These are phyloP conservation scores for Pythium aristosporum DNA, from an alignment of 352 stramenopile genomes.

Conservation along the genomic window DNA sequence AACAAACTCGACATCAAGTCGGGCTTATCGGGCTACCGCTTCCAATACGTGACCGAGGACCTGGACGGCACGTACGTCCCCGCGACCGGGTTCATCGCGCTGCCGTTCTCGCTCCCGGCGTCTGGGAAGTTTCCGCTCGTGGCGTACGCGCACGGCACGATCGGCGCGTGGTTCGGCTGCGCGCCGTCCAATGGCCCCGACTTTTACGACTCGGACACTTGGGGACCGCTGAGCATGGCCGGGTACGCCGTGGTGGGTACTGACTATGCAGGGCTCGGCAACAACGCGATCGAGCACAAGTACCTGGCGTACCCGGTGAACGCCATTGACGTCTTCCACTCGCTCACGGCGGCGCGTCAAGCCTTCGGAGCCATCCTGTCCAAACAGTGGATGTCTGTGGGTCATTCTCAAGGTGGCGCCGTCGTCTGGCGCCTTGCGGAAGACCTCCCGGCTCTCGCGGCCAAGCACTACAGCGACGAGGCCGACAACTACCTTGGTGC, in stretches of 20 bases:
- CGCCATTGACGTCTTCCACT: neutral
- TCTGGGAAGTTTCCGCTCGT: neutral
- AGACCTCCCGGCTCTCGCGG: neutral
- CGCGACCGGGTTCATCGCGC: neutral
- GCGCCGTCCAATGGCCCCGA: neutral
- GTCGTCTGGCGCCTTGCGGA: neutral
- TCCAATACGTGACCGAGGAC: conserved; percentile 2
- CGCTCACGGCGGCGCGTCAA: neutral
- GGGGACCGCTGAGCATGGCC: neutral
- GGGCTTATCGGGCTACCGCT: neutral
- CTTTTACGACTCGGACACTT: neutral
- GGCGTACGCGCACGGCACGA: conserved; percentile 1
- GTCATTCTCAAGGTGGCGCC: neutral
- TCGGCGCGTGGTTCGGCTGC: neutral
- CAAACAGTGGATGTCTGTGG: neutral
- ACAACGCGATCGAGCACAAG: neutral
- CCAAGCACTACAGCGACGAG: neutral
- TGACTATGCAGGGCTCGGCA: neutral
- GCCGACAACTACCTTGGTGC: neutral
- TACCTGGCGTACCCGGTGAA: neutral
- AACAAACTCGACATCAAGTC: neutral
- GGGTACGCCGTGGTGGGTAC: neutral
- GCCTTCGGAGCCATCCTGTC: neutral
- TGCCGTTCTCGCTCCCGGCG: neutral
- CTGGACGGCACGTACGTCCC: neutral